A percentile compares a stretch with the other conserved stretches of the same genome.
Conservation (phyloP, 805 yeast genomes). For the Candida manassasensis region DNA sequence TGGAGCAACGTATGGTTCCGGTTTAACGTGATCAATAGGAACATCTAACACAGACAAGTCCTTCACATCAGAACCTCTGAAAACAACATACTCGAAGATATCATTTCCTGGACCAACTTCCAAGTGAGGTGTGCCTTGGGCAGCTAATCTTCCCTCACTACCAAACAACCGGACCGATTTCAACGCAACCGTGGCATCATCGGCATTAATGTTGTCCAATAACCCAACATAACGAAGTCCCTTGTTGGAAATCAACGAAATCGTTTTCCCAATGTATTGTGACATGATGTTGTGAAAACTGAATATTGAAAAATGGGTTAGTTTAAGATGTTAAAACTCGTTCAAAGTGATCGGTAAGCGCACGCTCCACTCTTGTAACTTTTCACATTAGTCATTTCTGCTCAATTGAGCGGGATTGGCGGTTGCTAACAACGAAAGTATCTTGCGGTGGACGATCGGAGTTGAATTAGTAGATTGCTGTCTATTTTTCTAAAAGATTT, state of each 20-base stretch:
- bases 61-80: slow-evolving; percentile 89
- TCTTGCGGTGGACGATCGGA: no score
- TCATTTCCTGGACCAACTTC: slow-evolving; percentile 70
- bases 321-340: no score
- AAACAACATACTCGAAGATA: slow-evolving; percentile 71
- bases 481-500: no score
- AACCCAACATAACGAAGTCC: slow-evolving; percentile 86
- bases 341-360: no score
- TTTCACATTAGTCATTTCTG: no score
- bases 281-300: no score
- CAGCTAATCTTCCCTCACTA: slow-evolving; percentile 78
- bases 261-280: slow-evolving; percentile 86
- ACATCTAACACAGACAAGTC: slow-evolving; percentile 80
- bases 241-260: slow-evolving; percentile 71
- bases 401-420: no score
- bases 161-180: slow-evolving; percentile 79
- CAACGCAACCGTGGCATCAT: slow-evolving; percentile 83
- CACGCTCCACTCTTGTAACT: no score
- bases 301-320: no score
- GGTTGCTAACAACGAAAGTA: no score
- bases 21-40: slow-evolving; percentile 59
- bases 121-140: slow-evolving; percentile 51
- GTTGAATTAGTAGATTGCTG: no score
- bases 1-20: slow-evolving; percentile 35
- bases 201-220: slow-evolving; percentile 84